Evolutionary conservation across 805 yeast genomes (phyloP).

Genomic region (Danielia reshetovae): DNA sequence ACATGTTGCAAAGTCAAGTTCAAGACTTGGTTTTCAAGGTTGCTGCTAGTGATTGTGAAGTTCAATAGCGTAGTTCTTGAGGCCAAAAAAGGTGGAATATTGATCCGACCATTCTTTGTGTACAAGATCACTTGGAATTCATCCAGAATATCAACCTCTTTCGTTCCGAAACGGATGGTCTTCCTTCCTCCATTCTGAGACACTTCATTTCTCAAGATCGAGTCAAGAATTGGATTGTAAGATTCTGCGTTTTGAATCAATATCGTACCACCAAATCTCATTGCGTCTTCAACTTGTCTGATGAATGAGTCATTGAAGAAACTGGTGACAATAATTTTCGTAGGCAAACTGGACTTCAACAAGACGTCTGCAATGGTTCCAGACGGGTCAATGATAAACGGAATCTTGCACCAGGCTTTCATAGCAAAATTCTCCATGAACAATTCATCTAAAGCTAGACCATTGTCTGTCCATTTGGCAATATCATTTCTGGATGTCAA

Average conservation of each 20-base stretch:
- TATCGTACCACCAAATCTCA: constrained; percentile 77
- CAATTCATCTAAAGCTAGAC: constrained; percentile 56
- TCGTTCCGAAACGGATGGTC: constrained; percentile 56
- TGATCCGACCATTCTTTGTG: constrained; percentile 52
- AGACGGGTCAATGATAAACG: constrained; percentile 71
- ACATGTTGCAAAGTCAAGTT: constrained; percentile 51
- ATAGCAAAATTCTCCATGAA: constrained; percentile 62
- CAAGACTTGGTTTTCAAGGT: constrained; percentile 60
- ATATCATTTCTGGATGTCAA: constrained; percentile 39
- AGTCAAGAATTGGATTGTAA: constrained; percentile 68
- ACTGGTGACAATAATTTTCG: constrained; percentile 54
- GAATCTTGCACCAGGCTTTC: constrained; percentile 37
- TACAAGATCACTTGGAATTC: constrained; percentile 59
- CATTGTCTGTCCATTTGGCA: constrained; percentile 48
- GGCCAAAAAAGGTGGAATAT: constrained; percentile 50
- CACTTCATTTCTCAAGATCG: constrained; percentile 59
- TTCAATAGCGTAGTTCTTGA: constrained; percentile 63
- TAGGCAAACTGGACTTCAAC: constrained; percentile 20
- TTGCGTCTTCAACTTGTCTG: constrained; percentile 70
- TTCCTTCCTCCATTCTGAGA: constrained; percentile 66
- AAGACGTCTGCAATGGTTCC: constrained; percentile 38
- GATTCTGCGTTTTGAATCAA: constrained; percentile 76
- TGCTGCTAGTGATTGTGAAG: constrained; percentile 67
- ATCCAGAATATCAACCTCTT: constrained; percentile 62
- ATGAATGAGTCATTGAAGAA: constrained; percentile 65